Base-by-base conservation (phyloP, 2,329 filamentous ascomycete genomes). In the Neonectria faginata region DNA sequence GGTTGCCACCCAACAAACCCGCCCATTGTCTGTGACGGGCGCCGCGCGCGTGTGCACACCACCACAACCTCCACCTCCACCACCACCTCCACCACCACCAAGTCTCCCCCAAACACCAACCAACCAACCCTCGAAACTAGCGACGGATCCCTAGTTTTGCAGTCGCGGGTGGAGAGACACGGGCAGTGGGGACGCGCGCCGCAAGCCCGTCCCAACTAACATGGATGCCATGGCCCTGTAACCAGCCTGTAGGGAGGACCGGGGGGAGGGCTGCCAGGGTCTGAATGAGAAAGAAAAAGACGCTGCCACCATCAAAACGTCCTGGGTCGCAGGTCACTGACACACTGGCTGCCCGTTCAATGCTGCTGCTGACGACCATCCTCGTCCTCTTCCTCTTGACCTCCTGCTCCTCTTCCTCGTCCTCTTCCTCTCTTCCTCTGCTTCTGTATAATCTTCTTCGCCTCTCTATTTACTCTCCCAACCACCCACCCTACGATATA, bases 261-360 rank as follows among this genome's bases (percentile, higher is more conserved):
- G 20, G 36, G 36, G 36, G 36, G 36, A 39, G 36, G 14, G 33
- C 56, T 27, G n/a, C 39, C 16, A 42, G 51, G 50, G 44, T 55
- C 48, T 36, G 25, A 29, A 20, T 18, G 27, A 36, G 45, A 57
- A 6, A 12, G 39, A 41, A 33, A 71, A 67, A 56, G 65, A 68
- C 70, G 70, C 70, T 72, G 72, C 70, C 61, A 63, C 70, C 70
- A 73, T 70, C 70, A 72, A 68, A 73, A 66, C 65, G 65, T 72
- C 65, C 55, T 63, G 67, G 70, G 70, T 71, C 68, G 67, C 57
- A 64, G 63, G 66, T 69, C 47, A 54, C 39, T 42, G 16, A 42
- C 16, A 18, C 39, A 18, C 39, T 42, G 16, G 10, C 39, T 9
- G 8, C 62, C 59, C 58, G 3, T 64, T 57, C 58, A 57, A 60